Percentiles rank a stretch among this genome's conserved stretches.
phyloP scores from a whole-genome alignment of 768 basidiomycete species.

The Macrolepiota dolichaula region DNA sequence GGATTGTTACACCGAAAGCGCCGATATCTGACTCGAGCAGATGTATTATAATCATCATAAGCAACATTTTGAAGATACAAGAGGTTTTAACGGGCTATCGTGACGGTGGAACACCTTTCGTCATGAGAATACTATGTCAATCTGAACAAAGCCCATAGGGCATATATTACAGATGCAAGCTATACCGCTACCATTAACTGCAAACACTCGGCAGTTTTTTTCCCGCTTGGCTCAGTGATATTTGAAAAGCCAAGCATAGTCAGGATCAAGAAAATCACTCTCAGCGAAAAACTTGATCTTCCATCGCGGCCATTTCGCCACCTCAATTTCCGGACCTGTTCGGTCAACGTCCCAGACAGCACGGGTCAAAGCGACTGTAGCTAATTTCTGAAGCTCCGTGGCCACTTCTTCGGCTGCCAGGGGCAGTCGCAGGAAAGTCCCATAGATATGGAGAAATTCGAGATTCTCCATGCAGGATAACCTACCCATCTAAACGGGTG shows the following conservation, averaged over 20 bases:
- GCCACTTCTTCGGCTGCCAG: slow-evolving; percentile 32
- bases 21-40: too few relatives aligned
- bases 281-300: slow-evolving; percentile 35
- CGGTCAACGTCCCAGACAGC: slow-evolving; percentile 33
- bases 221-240: slow-evolving; percentile 22
- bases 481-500: slow-evolving; percentile 20
- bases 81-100: too few relatives aligned
- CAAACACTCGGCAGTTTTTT: too few relatives aligned
- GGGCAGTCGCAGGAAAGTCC: slow-evolving; percentile 25
- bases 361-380: slow-evolving; percentile 35
- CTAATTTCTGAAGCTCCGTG: slow-evolving; percentile 26
- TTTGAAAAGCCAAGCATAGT: slow-evolving; percentile 39
- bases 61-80: too few relatives aligned
- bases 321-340: slow-evolving; percentile 24
- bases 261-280: slow-evolving; percentile 32
- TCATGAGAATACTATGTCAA: too few relatives aligned
- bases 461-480: slow-evolving; percentile 26
- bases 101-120: too few relatives aligned
- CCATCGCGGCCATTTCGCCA: slow-evolving; percentile 35
- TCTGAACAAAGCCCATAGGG: too few relatives aligned
- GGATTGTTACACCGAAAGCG: too few relatives aligned
- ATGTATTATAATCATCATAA: too few relatives aligned
- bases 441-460: slow-evolving; percentile 36
- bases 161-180: not conserved
- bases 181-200: not conserved